Base-by-base conservation (phyloP, 2,329 filamentous ascomycete genomes). In the Lachnum nothofagi region DNA sequence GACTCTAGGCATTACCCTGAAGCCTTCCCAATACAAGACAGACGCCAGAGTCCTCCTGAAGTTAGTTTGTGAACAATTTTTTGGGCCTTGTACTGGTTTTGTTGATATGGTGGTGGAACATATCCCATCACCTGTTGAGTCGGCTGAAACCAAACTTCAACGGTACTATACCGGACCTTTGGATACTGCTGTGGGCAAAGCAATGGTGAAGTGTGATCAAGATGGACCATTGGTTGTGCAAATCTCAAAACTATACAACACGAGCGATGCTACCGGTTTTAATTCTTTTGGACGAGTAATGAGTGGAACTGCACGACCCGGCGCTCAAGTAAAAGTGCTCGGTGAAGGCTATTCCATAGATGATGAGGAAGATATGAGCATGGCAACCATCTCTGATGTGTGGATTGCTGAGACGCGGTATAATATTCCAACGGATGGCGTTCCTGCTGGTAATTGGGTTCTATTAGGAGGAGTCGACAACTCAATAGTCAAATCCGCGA, bases 401-500 rank as follows among this genome's bases (percentile, higher is more conserved):
- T 94, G 88, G 74, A 91, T 98, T 57, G 86, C 86, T 6, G 89
- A 97, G 68, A 91, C 91, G 20, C 77, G 91, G 63, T 98, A 98
- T 71, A 95, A 91, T 58, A 86, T 98, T 40, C 83, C 89, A 2
- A 91, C 88, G 0, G 89, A 90, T 59, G 93, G 93, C 42, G 83
- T 98, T 22, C 93, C 93, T 5, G 93, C 93, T 1, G 93, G 93
- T 37, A 96, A 94, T 65, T 87, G 89, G 75, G 91, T 94, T 12
- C 73, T 98, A n/a, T 76, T 98, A 14, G 83, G 87, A 47, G 93
- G 91, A 12, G 84, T 98, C 23, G 91, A 97, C 72, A 97, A 97
- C 68, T 96, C 91, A 4, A 97, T 98, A 60, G 89, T 97, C 70
- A 98, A 98, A 70, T 91, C 90, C 2, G 93, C 93, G 7, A 98